Conservation (phyloP, 345 rosid genomes). For the Salix caprea region DNA sequence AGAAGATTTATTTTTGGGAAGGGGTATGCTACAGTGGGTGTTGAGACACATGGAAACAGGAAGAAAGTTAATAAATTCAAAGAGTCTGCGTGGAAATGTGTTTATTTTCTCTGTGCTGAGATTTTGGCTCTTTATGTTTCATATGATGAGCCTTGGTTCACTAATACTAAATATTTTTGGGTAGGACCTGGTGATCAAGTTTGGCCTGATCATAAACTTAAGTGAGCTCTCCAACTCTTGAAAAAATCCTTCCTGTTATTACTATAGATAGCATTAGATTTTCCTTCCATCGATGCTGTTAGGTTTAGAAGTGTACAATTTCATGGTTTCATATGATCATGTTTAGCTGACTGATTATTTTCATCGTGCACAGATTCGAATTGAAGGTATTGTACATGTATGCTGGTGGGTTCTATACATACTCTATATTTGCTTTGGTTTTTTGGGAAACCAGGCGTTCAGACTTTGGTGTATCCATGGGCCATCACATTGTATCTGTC, state of each 20-base stretch:
- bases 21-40: constrained; percentile 21
- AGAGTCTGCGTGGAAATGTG: constrained; percentile 96
- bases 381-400: constrained; percentile 68
- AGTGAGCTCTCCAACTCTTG: constrained; percentile 30
- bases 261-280: background rate
- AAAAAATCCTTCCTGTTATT: background rate
- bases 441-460: constrained; percentile 87
- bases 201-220: constrained; percentile 89
- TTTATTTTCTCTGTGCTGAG: constrained; percentile 84
- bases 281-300: background rate
- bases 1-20: constrained; percentile 54
- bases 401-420: constrained; percentile 74
- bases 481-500: constrained; percentile 58
- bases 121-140: constrained; percentile 67
- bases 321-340: background rate
- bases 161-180: constrained; percentile 73
- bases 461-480: constrained; percentile 68
- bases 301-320: background rate
- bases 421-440: constrained; percentile 67
- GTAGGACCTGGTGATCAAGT: constrained; percentile 87
- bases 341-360: constrained; percentile 11
- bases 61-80: constrained; percentile 73
- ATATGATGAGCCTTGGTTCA: constrained; percentile 85
- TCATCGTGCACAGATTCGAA: constrained; percentile 44
- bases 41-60: constrained; percentile 31